Base-by-base conservation (phyloP, 306 rosid genomes). In the Cajanus cajan region DNA sequence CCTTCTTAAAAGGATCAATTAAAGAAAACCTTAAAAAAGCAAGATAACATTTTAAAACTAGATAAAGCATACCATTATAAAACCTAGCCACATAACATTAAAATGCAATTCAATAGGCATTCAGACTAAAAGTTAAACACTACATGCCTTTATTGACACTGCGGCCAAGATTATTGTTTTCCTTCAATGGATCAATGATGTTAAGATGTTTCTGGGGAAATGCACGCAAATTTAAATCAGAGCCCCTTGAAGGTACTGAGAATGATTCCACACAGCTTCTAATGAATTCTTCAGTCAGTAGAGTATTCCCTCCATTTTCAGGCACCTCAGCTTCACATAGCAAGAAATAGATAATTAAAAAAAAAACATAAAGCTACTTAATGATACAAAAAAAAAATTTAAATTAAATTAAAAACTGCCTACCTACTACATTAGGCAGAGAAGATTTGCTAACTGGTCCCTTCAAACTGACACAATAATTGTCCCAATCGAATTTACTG, bases 91-190 rank as follows among this genome's bases (percentile, higher is more conserved):
- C 67, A 54, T 58, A 36, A 73, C 37, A 64, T 15, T 24, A n/a
- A 70, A 58, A 34, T 28, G 72, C 33, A 73, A 74, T 34, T 47
- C 51, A 61, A 55, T 10, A 78, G 47, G 21, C 66, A 64, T 21
- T 48, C 39, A 19, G 44, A 84, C 44, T 25, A 66, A 78, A 67
- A 71, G 63, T 59, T 34, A 81, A 69, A 25, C 59, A 80, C 22
- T 71, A 50, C 73, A 77, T 83, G 92, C 98, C 96, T 89, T 83
- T 90, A 83, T 77, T 92, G 40, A 94, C 97, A 87, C 98, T 94
- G 65, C 98, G 98, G 39, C 98, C 98, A 77, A 94, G 98, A 75
- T 94, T 94, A 88, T 94, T 94, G 85, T 90, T 89, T 81, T 91
- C 94, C 87, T 91, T 94, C 61, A 94, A 87, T 8, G 98, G 97